Percentiles rank a stretch among this genome's conserved stretches.
These are phyloP conservation scores for Debaryomyces fabryi DNA, from an alignment of 1,139 yeast genomes.

Conservation along the genomic window DNA sequence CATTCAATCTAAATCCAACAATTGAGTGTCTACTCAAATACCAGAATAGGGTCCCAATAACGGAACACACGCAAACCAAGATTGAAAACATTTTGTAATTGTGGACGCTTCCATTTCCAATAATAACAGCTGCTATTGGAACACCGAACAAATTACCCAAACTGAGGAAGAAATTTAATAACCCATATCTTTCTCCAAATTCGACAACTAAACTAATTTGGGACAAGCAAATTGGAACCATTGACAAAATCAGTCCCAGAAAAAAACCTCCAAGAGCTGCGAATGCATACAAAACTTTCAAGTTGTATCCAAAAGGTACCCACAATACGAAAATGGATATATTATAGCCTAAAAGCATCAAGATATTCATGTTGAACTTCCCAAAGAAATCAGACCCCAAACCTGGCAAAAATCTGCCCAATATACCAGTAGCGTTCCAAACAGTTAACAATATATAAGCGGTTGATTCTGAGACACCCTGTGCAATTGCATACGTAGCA, in stretches of 20 bases:
- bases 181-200: slow-evolving; percentile 47
- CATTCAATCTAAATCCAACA: slow-evolving; percentile 37
- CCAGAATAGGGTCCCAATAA: slow-evolving; percentile 37
- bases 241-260: slow-evolving; percentile 33
- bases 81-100: slow-evolving; percentile 39
- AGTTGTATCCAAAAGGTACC: slow-evolving; percentile 42
- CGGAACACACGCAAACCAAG: slow-evolving; percentile 36
- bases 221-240: slow-evolving; percentile 45
- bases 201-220: slow-evolving; percentile 40
- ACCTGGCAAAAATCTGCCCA: slow-evolving; percentile 45
- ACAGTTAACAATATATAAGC: slow-evolving; percentile 41
- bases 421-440: slow-evolving; percentile 42
- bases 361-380: slow-evolving; percentile 41
- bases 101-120: slow-evolving; percentile 33
- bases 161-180: slow-evolving; percentile 42
- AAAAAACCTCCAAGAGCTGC: slow-evolving; percentile 39
- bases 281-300: slow-evolving; percentile 36
- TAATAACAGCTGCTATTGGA: slow-evolving; percentile 49
- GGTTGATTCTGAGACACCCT: slow-evolving; percentile 39
- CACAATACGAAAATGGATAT: slow-evolving; percentile 38
- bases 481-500: slow-evolving; percentile 47
- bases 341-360: slow-evolving; percentile 35
- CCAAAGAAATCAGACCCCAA: slow-evolving; percentile 41
- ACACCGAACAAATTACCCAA: slow-evolving; percentile 44
- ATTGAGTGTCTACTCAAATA: slow-evolving; percentile 31